Evolutionary conservation across 805 yeast genomes (phyloP), one percentile per base, ranked within the genome.

Genomic region (Spathaspora arborariae): DNA sequence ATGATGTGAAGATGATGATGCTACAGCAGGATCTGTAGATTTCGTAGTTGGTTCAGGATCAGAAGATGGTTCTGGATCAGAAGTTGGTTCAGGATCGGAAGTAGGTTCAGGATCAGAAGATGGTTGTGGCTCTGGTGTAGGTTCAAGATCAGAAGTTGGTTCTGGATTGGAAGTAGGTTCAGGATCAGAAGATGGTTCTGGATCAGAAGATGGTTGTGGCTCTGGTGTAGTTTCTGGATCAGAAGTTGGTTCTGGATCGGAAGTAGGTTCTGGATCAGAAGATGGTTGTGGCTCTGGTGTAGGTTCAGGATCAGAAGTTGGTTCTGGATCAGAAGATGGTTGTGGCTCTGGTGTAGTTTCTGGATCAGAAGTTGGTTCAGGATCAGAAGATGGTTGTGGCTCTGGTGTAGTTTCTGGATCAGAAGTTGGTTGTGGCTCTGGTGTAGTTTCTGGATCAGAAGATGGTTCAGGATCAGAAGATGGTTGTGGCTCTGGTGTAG

Each of bases 401-500:
- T 21, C 41, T 20, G 19, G 22, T 19, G 38, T 42, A 3, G 20
- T 13, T 6, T 35, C 41, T 8, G 41, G 22, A 15, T 20, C 41
- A 24, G 45, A 30, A 20, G 42, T 30, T 16, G 42, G 2, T 16
- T 30, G 42, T 9, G 45, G 10, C 5, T 41, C 44, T 7, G 22
- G 10, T 2, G 45, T 42, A 6, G 45, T 5, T 11, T 39, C 42
- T 18, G n/a, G 20, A 9, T 19, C 8, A 13, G 45, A 15, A 1
- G 8, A 6, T 20, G n/a, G 4, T 33, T 33, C 16, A 10, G 16
- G 35, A 18, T 20, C 24, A 11, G 39, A 6, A 18, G 9, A 6
- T 20, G n/a, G 7, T 33, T 15, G 9, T 13, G n/a, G 5, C 5
- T 11, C 16, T 6, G 39, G 7, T 4, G 20, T 9, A 6, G 39